Base-by-base conservation (phyloP, 768 basidiomycete species). In the Paxillus rubicundulus region DNA sequence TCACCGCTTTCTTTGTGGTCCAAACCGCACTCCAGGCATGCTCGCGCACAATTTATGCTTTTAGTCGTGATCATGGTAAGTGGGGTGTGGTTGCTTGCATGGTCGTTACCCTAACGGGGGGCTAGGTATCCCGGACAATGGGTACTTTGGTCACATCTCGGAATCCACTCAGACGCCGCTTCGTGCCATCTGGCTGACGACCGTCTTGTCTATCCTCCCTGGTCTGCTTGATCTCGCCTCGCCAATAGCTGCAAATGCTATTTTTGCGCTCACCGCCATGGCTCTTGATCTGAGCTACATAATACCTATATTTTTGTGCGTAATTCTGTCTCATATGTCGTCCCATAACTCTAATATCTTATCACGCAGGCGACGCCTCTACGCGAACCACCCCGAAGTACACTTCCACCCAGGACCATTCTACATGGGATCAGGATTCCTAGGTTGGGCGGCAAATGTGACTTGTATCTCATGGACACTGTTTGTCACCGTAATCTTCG, bases 1-100 rank as follows among this genome's bases (percentile, higher is more conserved):
- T 89, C 52, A 90, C 91, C 14, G 92, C 92, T 0, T 93, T 92
- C 74, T 90, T 90, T 66, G 89, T 91, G 50, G 84, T 82, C 16
- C 88, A 90, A 68, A 85, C 82, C 13, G 85, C 89, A 10, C 76
- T 91, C 6, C 92, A 95, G 60, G 92, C 92, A 20, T 84, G 82
- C 49, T 89, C 89, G 4, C 79, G 92, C 34, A 87, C 88, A 0
- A 74, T 92, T 21, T 92, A 87, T 61, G 92, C 92, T 3, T 92
- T 95, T 73, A 86, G 85, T 62, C 84, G 88, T 49, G 89, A 91
- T 63, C 78, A 83, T 50, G 87, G 87, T 82, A 53, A 34, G 72
- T 16, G n/a, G 13, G 46, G 6, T 39, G 5, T 37, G 9, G 12
- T 16, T 14, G 2, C 4, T 21, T 56, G 32, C 17, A 1, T 38